Conservation (phyloP, 2,329 filamentous ascomycete genomes). For the Sporothrix pallida region DNA sequence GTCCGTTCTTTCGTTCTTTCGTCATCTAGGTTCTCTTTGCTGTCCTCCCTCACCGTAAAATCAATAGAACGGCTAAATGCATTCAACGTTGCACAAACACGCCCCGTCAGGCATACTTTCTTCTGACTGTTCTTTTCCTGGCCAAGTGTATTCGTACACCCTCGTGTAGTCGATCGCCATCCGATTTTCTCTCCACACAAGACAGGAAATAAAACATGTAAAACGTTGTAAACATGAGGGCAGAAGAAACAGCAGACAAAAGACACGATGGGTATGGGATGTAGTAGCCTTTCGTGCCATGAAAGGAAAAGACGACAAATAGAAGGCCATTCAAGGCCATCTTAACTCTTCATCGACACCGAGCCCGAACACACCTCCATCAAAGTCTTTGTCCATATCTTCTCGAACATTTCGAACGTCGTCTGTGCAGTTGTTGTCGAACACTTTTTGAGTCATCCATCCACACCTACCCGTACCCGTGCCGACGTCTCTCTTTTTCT, state of each 20-base stretch:
- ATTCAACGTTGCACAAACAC: neutral
- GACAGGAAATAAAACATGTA: neutral
- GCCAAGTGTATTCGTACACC: neutral
- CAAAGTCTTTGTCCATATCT: neutral
- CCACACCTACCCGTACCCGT: conserved; percentile 2
- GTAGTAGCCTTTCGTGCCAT: neutral
- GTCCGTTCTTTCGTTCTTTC: neutral
- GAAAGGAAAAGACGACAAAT: conserved; percentile 6
- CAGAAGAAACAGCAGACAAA: neutral
- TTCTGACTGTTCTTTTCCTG: neutral
- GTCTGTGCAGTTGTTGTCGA: neutral
- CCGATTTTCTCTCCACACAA: neutral
- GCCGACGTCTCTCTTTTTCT: neutral
- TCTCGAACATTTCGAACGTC: neutral
- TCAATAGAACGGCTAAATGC: conserved; percentile 4
- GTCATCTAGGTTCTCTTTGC: too few species aligned
- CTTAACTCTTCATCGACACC: too few species aligned
- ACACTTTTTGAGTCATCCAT: neutral
- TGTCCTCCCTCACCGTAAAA: too few species aligned
- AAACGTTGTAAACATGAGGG: neutral
- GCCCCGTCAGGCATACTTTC: neutral
- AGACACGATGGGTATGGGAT: neutral
- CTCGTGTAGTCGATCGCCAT: neutral
- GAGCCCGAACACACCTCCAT: neutral
- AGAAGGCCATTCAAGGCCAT: neutral